Evolutionary conservation across 495 filamentous ascomycete species (phyloP), one percentile per base, ranked within the genome.

Genomic region (Annulohypoxylon moriforme): DNA sequence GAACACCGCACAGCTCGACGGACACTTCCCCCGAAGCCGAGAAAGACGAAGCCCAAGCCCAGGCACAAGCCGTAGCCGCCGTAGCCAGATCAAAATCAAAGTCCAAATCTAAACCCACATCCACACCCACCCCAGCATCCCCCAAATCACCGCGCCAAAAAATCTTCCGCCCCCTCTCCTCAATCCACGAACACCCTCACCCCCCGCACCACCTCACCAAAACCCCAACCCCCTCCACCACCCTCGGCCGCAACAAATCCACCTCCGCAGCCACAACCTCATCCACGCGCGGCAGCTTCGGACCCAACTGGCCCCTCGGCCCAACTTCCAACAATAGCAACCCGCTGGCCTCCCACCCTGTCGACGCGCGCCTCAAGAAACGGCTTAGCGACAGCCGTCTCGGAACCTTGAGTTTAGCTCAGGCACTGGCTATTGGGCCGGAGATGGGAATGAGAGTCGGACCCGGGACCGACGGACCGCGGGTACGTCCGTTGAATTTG

Each of bases 231-330:
- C 53, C 67, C 4, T 49, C 62, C 29, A 5, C 44, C 7, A 33
- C 52, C 44, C 9, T 38, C 4, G 18, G 49, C 27, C 50, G 20
- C 3, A 44, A 44, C 16, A 44, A 44, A 3, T 44, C 40, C n/a
- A 44, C 40, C 40, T 44, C 40, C 1, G 10, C 36, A 3, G 40
- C 40, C 1, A 44, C 16, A 36, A 31, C 16, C 14, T 22, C 36
- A 2, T 40, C 64, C 0, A 16, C 66, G 18, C 56, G 61, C 3
- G 66, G 27, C 10, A 75, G 63, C 62, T 70, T 59, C 44, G 56
- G 64, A 1, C 69, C 66, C 1, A 71, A 69, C 16, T 75, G 75
- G 72, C 72, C 75, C 13, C 64, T 75, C 24, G 55, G 66, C 2
- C 33, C 65, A 4, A 29, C 10, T 29, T 6, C 27, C 27, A 29